Base-by-base conservation (phyloP, 306 rosid genomes). In the Arachis hypogaea region DNA sequence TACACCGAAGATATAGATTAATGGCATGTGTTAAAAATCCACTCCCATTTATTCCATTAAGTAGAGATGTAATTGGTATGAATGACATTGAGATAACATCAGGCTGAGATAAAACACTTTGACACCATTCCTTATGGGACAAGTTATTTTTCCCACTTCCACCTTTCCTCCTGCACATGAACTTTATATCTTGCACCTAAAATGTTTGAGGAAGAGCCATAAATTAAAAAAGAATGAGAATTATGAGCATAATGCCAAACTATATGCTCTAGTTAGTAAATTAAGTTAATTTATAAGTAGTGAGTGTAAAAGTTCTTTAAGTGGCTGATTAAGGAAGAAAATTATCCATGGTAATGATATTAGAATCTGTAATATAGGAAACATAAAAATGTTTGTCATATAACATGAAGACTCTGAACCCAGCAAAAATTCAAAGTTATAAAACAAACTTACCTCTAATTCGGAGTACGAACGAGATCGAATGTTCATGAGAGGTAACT, bases 1-100 rank as follows among this genome's bases (percentile, higher is more conserved):
- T 90, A 89, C 98, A 92, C 4, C 98, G 86, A 69, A 92, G 91
- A 80, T 89, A 92, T 71, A 92, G 98, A 77, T 92, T 92, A 68
- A 92, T 88, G 66, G 93, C 98, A 74, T 92, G 98, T 64, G 86
- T 89, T 82, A 89, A 81, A 82, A 83, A 92, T 71, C 98, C 98
- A 78, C 93, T 92, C 71, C 98, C 98, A 62, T 89, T 84, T 68
- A 92, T 77, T 82, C 98, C 98, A 77, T 85, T 82, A 74, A 92
- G 88, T 60, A 92, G 87, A 14, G 98, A 92, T 30, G 93, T 82
- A 62, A 92, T 83, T 47, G 98, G 98, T 74, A 92, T 77, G 73
- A 92, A 88, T 72, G 96, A 90, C 92, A 90, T 90, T 60, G 98
- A 82, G 84, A 92, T 89, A 75, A 88, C 88, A 69, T 92, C 90